phyloP scores from a whole-genome alignment of 2,329 filamentous ascomycete genomes.

The Aspergillus sp. region DNA sequence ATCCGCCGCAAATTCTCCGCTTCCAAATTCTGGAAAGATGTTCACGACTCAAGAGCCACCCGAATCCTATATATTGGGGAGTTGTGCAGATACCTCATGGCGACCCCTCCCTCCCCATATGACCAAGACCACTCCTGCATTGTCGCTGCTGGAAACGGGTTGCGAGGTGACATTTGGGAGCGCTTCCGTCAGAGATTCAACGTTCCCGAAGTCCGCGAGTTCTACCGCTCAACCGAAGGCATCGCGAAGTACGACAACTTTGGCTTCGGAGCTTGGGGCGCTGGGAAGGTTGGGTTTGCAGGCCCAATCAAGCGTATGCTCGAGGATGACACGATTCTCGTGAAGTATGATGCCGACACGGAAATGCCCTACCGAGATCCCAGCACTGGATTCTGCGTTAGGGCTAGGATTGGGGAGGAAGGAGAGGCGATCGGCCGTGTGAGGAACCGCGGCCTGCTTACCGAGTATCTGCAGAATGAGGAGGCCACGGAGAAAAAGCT shows the following conservation, averaged over 20 bases:
- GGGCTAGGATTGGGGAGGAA: conserved; percentile 38
- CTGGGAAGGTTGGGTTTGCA: conserved; percentile 46
- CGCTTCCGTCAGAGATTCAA: conserved; percentile 46
- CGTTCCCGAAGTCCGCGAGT: conserved; percentile 49
- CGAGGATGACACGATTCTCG: conserved; percentile 45
- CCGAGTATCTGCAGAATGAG: conserved; percentile 44
- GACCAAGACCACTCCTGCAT: conserved; percentile 47
- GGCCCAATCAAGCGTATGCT: conserved; percentile 42
- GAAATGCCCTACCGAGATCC: conserved; percentile 46
- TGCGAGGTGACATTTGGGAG: conserved; percentile 51
- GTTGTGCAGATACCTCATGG: conserved; percentile 50
- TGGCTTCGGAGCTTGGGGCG: conserved; percentile 41
- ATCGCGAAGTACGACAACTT: conserved; percentile 48
- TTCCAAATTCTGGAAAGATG: conserved; percentile 48
- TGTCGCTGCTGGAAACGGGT: conserved; percentile 49
- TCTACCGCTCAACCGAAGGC: conserved; percentile 51
- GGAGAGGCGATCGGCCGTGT: conserved; percentile 49
- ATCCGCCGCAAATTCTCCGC: conserved; percentile 48
- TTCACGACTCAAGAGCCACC: conserved; percentile 44
- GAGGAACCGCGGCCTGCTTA: conserved; percentile 38
- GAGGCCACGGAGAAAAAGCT: conserved; percentile 48
- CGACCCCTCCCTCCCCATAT: conserved; percentile 45
- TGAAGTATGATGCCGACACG: conserved; percentile 44
- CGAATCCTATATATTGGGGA: conserved; percentile 51
- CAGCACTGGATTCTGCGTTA: conserved; percentile 45